Base-by-base conservation (phyloP, 768 basidiomycete species). In the Hygrophorus russula region DNA sequence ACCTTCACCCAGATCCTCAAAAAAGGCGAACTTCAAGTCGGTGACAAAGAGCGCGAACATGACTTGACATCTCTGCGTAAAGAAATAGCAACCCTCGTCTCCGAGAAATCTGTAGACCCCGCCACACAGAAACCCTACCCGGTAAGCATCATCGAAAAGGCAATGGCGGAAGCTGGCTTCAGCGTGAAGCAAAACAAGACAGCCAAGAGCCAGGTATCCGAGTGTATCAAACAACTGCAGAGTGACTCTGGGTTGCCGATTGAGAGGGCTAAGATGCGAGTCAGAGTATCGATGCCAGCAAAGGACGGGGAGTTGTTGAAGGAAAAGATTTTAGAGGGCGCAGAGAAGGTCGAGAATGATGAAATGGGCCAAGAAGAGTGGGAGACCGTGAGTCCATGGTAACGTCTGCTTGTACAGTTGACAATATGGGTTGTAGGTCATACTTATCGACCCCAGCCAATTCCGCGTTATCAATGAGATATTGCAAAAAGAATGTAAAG, bases 1-100 rank as follows among this genome's bases (percentile, higher is more conserved):
- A 7, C 28, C 24, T 24, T 24, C 24, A 24, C 24, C 20, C 48
- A 94, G 89, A 96, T 99, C 50, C 63, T 99, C 33, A 84, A 82
- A 59, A 94, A 96, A 62, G 96, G 96, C 14, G 96, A 99, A 57
- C 67, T 99, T 2, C 96, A 99, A 67, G 87, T 98, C 24, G 87
- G 88, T 31, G 94, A 97, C 56, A 96, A 97, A 59, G 96, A 99
- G 57, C 80, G 96, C 17, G 84, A 90, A 42, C 91, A 96, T 49
- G 87, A 94, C 53, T 73, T 96, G 4, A 65, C 76, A 10, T 76
- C 90, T 2, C 58, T 97, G 36, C 80, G 88, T 42, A 73, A 66
- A 51, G 96, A 98, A 61, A 96, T 98, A 39, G 90, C 90, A 4
- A 94, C 89, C 0, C 75, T 92, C 31, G 89, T 99, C 2, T 83